Percentiles rank a stretch among this genome's conserved stretches.
phyloP scores from a whole-genome alignment of 2,329 filamentous ascomycete species.

The Alternaria dauci region DNA sequence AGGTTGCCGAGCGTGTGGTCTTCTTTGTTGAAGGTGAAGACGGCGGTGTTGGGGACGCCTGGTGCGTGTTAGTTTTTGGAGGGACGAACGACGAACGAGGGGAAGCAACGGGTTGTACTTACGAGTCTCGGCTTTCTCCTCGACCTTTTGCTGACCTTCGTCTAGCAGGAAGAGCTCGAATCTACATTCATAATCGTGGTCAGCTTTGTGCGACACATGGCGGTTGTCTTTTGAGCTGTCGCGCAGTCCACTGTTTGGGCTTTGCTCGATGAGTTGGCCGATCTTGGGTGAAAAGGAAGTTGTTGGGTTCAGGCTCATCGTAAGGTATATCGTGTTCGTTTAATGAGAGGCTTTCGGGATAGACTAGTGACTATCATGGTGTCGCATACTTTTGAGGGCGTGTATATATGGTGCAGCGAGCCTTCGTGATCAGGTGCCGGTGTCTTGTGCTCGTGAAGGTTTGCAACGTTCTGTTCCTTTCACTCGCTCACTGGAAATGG shows the following conservation, averaged over 20 bases:
- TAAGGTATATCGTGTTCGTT: background rate
- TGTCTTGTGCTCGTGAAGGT: background rate
- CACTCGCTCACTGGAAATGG: slow-evolving; percentile 9
- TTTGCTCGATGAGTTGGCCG: slow-evolving; percentile 22
- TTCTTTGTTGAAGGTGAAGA: slow-evolving; percentile 96
- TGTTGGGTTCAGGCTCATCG: slow-evolving; percentile 4
- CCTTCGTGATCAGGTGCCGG: background rate
- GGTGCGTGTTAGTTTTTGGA: slow-evolving; percentile 8
- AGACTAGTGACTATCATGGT: background rate
- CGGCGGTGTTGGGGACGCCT: slow-evolving; percentile 93
- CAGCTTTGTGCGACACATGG: slow-evolving; percentile 23
- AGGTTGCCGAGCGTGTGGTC: slow-evolving; percentile 96
- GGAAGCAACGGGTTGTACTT: slow-evolving; percentile 53
- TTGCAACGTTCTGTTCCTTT: slow-evolving; percentile 1
- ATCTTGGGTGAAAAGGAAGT: slow-evolving; percentile 14
- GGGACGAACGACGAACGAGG: background rate
- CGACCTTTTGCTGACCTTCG: slow-evolving; percentile 92
- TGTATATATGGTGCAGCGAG: slow-evolving; percentile 1
- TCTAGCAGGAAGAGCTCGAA: slow-evolving; percentile 92
- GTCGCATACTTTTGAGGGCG: background rate
- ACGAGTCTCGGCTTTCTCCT: slow-evolving; percentile 89
- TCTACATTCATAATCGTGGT: slow-evolving; percentile 59
- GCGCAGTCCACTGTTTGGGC: slow-evolving; percentile 17
- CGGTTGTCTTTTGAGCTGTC: slow-evolving; percentile 16
- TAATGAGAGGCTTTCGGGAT: background rate